A percentile compares a stretch with the other conserved stretches of the same genome.
Evolutionary conservation across 805 yeast species (phyloP).

Genomic region (Hyphopichia homilentoma): DNA sequence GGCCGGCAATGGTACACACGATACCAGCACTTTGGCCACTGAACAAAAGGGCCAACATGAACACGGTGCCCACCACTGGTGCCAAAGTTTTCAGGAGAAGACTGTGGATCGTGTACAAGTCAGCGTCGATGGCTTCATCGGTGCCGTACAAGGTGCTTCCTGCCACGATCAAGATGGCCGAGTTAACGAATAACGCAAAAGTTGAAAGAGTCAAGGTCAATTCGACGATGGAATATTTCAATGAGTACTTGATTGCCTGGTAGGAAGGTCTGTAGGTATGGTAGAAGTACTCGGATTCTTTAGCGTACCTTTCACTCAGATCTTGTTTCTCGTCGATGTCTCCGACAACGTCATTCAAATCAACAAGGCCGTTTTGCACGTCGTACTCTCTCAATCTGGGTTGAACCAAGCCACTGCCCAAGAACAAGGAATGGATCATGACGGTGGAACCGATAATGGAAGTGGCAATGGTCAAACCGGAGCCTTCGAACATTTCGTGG

Average conservation of each 20-base stretch:
- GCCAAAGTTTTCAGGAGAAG: slow-evolving; percentile 60
- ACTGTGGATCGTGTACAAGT: slow-evolving; percentile 70
- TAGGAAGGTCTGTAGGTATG: slow-evolving; percentile 62
- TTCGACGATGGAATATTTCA: slow-evolving; percentile 71
- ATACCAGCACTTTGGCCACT: slow-evolving; percentile 92
- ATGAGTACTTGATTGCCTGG: slow-evolving; percentile 67
- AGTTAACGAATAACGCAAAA: slow-evolving; percentile 81
- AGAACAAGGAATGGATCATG: slow-evolving; percentile 48
- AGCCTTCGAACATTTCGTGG: slow-evolving; percentile 36
- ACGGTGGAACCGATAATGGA: slow-evolving; percentile 50
- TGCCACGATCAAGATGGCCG: slow-evolving; percentile 77
- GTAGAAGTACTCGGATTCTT: slow-evolving; percentile 30
- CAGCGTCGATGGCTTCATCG: slow-evolving; percentile 75
- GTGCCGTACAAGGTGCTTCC: slow-evolving; percentile 74
- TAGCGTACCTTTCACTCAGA: slow-evolving; percentile 6
- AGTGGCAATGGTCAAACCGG: slow-evolving; percentile 45
- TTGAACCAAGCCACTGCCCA: slow-evolving; percentile 48
- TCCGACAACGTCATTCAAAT: slow-evolving; percentile 13
- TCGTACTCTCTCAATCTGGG: slow-evolving; percentile 46
- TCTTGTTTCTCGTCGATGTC: slow-evolving; percentile 7
- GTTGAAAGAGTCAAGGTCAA: slow-evolving; percentile 67
- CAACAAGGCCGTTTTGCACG: slow-evolving; percentile 30
- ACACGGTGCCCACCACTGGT: slow-evolving; percentile 75
- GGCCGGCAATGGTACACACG: slow-evolving; percentile 91
- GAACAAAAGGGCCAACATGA: slow-evolving; percentile 77